Evolutionary conservation across 768 basidiomycete species (phyloP).

Genomic region (Leccinum arenicola): DNA sequence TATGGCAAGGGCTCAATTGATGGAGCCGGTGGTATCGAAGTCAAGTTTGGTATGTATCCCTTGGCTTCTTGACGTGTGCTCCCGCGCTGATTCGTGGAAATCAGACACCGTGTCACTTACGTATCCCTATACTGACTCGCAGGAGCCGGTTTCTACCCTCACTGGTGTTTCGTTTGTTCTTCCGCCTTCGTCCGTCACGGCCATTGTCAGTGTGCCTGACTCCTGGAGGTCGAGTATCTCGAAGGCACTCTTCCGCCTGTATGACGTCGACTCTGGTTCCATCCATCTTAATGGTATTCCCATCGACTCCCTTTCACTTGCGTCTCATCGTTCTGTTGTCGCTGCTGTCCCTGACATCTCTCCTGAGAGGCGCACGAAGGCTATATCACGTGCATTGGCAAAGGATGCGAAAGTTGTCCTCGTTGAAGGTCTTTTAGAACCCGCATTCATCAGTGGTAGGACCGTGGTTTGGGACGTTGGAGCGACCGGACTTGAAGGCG

Average conservation of each 20-base stretch:
- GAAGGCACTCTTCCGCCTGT: conserved; percentile 89
- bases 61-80: neutral
- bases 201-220: conserved; percentile 83
- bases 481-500: conserved; percentile 33
- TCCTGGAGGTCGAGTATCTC: conserved; percentile 82
- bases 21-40: conserved; percentile 67
- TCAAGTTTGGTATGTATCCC: conserved; percentile 73
- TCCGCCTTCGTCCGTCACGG: conserved; percentile 82
- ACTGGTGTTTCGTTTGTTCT: conserved; percentile 84
- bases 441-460: conserved; percentile 14
- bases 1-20: conserved; percentile 79
- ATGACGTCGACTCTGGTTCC: conserved; percentile 78
- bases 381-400: conserved; percentile 23
- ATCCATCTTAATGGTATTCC: conserved; percentile 87
- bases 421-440: conserved; percentile 25
- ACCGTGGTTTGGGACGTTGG: conserved; percentile 30
- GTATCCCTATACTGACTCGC: conserved; percentile 57
- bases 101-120: conserved; percentile 84
- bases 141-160: conserved; percentile 55
- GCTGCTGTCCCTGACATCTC: conserved; percentile 89
- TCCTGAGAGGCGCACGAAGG: conserved; percentile 20
- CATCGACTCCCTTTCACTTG: conserved; percentile 83
- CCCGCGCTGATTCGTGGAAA: neutral
- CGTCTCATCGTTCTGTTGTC: conserved; percentile 73
- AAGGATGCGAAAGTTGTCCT: conserved; percentile 28